Base-by-base conservation (phyloP, 176 grass and related monocot genomes). In the Raddia distichophylla region DNA sequence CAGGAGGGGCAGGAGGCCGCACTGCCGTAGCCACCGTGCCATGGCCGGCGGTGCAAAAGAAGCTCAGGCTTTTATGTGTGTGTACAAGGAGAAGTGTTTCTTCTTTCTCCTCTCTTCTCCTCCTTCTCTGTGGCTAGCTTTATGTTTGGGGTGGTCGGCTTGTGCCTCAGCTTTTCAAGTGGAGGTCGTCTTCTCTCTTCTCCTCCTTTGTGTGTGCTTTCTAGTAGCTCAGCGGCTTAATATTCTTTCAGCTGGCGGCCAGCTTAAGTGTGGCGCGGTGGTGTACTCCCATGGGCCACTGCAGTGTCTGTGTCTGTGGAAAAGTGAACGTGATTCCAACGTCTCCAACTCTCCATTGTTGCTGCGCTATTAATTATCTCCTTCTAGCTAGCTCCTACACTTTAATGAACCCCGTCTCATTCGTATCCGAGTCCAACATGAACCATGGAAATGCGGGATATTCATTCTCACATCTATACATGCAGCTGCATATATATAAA, bases 321-420 rank as follows among this genome's bases (percentile, higher is more conserved):
- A 90, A 80, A 55, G 71, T 88, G 85, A 61, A 61, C 88, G 88
- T 90, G 73, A 57, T 73, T 71, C 47, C 44, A 88, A 91, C 88
- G 85, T 76, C 60, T 88, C n/a, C n/a, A n/a, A n/a, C n/a, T n/a
- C n/a, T n/a, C 78, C 75, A 65, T 62, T 50, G 3, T 17, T 15
- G 55, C 13, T 73, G 27, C 60, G n/a, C 12, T 65, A 6, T 27
- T 63, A 18, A 6, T 27, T 63, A 18, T 61, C 37, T 43, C 27
- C 18, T 51, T 4, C 55, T n/a, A 2, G 22, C 19, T 54, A 5
- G 5, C 3, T 55, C 2, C 27, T 42, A 12, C 71, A 44, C 46
- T 20, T 40, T 2, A 3, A 40, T 40, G 4, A 40, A 3, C 2
- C 37, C 37, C 37, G 37, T 40, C 4, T 40, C 37, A 40, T 40